A percentile compares a stretch with the other conserved stretches of the same genome.
Conservation (phyloP, 116 monocot species). For the Zostera marina region DNA sequence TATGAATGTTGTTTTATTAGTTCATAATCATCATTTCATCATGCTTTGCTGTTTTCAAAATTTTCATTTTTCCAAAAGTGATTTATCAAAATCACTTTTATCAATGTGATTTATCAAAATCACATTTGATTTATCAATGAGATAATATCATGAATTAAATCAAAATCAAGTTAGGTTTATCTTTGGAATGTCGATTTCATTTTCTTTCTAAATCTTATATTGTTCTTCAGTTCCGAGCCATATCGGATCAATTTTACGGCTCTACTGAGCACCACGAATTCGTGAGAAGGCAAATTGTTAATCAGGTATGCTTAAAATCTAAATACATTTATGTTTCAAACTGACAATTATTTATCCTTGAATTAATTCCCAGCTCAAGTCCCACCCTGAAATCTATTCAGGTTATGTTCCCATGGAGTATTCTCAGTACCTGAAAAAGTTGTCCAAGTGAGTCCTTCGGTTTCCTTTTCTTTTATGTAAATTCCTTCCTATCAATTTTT, state of each 20-base stretch:
- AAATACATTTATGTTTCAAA: background rate
- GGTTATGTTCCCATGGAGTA: conserved; percentile 97
- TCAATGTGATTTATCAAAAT: too few species aligned
- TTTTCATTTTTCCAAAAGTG: too few species aligned
- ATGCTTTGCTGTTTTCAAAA: too few species aligned
- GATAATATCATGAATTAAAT: too few species aligned
- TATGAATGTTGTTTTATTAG: background rate
- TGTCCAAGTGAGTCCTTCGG: conserved; percentile 37
- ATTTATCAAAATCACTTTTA: too few species aligned
- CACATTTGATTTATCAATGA: too few species aligned
- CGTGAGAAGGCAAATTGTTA: conserved; percentile 74
- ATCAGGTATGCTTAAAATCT: conserved; percentile 33
- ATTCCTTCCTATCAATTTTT: too few species aligned
- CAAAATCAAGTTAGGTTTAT: background rate
- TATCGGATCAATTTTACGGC: conserved; percentile 97
- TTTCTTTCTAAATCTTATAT: too few species aligned
- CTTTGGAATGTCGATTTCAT: background rate
- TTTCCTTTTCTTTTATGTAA: background rate
- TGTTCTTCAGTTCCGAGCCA: conserved; percentile 65
- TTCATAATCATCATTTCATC: too few species aligned
- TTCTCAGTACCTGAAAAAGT: conserved; percentile 61
- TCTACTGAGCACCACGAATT: conserved; percentile 83
- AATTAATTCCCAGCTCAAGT: conserved; percentile 33
- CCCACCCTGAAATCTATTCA: conserved; percentile 62
- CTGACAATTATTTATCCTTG: background rate